These are phyloP conservation scores for Helotiales sp. DNA, from an alignment of 2,329 filamentous ascomycete genomes.

Conservation along the genomic window DNA sequence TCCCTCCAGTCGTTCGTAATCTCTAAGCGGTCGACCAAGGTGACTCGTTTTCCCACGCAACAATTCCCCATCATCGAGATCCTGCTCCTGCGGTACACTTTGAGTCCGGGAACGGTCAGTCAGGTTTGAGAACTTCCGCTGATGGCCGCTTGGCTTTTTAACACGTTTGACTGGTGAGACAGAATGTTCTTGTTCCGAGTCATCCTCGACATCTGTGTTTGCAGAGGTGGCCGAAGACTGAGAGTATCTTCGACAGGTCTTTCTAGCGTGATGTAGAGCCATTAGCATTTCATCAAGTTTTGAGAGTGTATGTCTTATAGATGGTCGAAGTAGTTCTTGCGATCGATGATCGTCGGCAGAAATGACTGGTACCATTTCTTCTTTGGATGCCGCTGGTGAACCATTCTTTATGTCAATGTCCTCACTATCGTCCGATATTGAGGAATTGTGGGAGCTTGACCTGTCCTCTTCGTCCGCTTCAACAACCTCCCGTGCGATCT, in stretches of 20 bases:
- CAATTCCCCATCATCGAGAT: conserved; percentile 3
- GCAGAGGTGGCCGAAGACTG: conserved; percentile 32
- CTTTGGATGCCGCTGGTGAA: conserved; percentile 1
- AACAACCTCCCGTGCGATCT: too few relatives aligned
- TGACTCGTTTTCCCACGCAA: conserved; percentile 23
- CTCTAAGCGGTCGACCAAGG: conserved; percentile 28
- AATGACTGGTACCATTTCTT: conserved; percentile 48
- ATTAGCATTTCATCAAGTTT: conserved; percentile 69
- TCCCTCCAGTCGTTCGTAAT: conserved; percentile 28
- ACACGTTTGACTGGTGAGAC: conserved; percentile 9
- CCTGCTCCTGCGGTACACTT: not conserved
- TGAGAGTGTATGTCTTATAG: conserved; percentile 67
- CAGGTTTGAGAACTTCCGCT: conserved; percentile 28
- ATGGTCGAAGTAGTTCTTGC: conserved; percentile 62
- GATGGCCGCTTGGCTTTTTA: conserved; percentile 23
- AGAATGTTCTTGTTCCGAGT: conserved; percentile 1
- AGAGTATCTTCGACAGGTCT: conserved; percentile 46
- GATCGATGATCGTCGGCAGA: conserved; percentile 72
- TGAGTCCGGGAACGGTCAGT: conserved; percentile 6
- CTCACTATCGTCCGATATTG: not conserved
- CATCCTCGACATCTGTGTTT: conserved; percentile 26
- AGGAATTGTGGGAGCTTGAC: not conserved
- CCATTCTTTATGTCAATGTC: conserved; percentile 11
- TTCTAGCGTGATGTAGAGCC: conserved; percentile 67
- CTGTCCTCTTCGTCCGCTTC: conserved; percentile 1